Base-by-base conservation (phyloP, 2,329 filamentous ascomycete species). In the Aspergillus floridensis region DNA sequence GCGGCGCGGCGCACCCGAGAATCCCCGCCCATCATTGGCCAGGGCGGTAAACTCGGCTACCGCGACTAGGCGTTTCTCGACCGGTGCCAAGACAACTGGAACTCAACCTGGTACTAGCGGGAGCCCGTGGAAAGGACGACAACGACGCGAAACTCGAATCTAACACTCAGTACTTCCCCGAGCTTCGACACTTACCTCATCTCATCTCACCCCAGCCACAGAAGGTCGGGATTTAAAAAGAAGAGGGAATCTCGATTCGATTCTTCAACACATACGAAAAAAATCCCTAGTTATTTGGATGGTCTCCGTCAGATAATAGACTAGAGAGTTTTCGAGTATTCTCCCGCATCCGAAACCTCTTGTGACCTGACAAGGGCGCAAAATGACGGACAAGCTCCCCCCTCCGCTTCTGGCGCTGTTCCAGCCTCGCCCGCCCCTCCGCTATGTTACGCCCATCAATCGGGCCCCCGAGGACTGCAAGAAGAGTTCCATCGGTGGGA, bases 351-450 rank as follows among this genome's bases (percentile, higher is more conserved):
- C 31, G 50, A 49, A 31, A 41, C 49, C n/a, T 24, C 12, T 47
- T 44, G 29, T 32, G 41, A 31, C 6, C 24, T 48, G 44, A 55
- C 26, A 54, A 65, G 61, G 59, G 46, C 50, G 56, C 69, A 81
- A 68, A 63, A 99, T 98, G 95, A 98, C 95, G 53, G 93, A 97
- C 83, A 95, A 96, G 79, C 89, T 99, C 21, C 93, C 95, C 59
- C 91, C 90, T 58, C 93, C 96, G 74, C 85, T 98, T 60, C 84
- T 98, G 70, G 90, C 91, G 78, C 91, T 98, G 67, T 99, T 99
- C 81, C 91, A 93, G 79, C 91, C 95, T 74, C 91, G 95, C 61
- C 95, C 95, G 68, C 90, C 93, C 60, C 81, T 98, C 74, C 90
- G 92, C 77, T 98, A 91, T 84, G 87, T 96, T 61, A 89, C 90